A percentile compares a stretch with the other conserved stretches of the same genome.
Evolutionary conservation across 768 basidiomycete genomes (phyloP).

Genomic region (Russula sp.): DNA sequence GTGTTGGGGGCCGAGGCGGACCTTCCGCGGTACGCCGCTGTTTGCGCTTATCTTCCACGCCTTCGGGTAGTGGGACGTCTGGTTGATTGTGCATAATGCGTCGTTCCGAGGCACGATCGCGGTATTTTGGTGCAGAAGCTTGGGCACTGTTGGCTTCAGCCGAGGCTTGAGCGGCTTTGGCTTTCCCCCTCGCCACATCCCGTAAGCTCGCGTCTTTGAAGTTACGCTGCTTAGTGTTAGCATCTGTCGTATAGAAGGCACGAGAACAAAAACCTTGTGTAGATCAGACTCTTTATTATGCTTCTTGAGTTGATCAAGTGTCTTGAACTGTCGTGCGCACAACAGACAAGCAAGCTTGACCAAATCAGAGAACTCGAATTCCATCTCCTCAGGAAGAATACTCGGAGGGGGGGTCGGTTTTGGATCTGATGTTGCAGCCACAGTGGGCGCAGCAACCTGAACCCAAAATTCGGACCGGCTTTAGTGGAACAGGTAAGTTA

Average conservation of each 20-base stretch:
- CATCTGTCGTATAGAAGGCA: background rate
- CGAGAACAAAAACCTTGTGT: conserved; percentile 65
- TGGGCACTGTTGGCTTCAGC: conserved; percentile 25
- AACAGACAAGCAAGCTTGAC: conserved; percentile 74
- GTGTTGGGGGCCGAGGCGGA: conserved; percentile 51
- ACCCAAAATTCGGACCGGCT: conserved; percentile 8
- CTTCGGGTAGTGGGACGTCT: conserved; percentile 62
- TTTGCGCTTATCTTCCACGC: conserved; percentile 37
- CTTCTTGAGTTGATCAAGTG: conserved; percentile 72
- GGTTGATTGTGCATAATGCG: conserved; percentile 89
- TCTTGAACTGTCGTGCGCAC: conserved; percentile 91
- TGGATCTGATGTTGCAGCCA: conserved; percentile 4
- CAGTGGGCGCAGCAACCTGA: conserved; percentile 6
- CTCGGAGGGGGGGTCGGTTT: conserved; percentile 28
- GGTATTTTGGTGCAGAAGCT: conserved; percentile 68
- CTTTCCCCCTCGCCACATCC: conserved; percentile 68
- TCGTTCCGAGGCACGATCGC: conserved; percentile 91
- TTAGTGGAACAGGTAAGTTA: background rate
- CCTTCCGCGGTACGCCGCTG: conserved; percentile 48
- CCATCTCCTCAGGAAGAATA: conserved; percentile 42
- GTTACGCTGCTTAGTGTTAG: conserved; percentile 59
- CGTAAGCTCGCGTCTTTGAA: conserved; percentile 63
- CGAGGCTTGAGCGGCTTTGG: conserved; percentile 36
- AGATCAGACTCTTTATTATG: conserved; percentile 93
- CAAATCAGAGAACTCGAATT: conserved; percentile 80